These are phyloP conservation scores for Alternaria brassicae DNA, from an alignment of 2,329 filamentous ascomycete species.

Conservation along the genomic window DNA sequence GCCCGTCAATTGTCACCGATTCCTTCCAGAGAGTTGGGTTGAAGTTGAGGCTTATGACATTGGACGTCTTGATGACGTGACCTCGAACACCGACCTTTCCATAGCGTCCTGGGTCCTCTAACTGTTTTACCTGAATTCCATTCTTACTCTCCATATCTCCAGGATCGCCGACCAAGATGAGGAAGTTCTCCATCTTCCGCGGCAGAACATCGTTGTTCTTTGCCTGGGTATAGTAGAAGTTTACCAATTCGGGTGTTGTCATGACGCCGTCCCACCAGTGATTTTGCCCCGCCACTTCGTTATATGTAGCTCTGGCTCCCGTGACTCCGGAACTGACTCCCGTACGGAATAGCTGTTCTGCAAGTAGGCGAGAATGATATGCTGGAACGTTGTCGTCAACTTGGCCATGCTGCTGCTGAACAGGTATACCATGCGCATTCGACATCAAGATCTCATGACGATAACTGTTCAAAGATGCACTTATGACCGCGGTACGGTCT, in stretches of 20 bases:
- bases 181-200: slow-evolving; percentile 50
- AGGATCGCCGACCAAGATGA: slow-evolving; percentile 59
- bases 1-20: slow-evolving; percentile 32
- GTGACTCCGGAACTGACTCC: slow-evolving; percentile 32
- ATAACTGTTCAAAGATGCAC: slow-evolving; percentile 60
- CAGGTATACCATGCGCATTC: slow-evolving; percentile 61
- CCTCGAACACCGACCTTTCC: slow-evolving; percentile 57
- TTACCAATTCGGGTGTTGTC: slow-evolving; percentile 57
- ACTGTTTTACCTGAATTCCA: slow-evolving; percentile 59
- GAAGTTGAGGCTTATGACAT: slow-evolving; percentile 43
- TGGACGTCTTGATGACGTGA: slow-evolving; percentile 42
- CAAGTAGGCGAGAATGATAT: slow-evolving; percentile 64
- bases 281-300: slow-evolving; percentile 52
- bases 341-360: slow-evolving; percentile 53
- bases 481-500: slow-evolving; percentile 56
- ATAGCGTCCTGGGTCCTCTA: slow-evolving; percentile 59
- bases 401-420: slow-evolving; percentile 64
- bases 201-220: slow-evolving; percentile 24
- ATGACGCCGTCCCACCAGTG: slow-evolving; percentile 53
- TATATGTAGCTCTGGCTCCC: slow-evolving; percentile 54
- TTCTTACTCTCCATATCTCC: slow-evolving; percentile 61
- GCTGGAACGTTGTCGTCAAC: slow-evolving; percentile 65
- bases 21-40: slow-evolving; percentile 25
- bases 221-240: slow-evolving; percentile 57
- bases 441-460: slow-evolving; percentile 62